phyloP scores from a whole-genome alignment of 352 stramenopile species.

The Pilasporangium apinafurcum region DNA sequence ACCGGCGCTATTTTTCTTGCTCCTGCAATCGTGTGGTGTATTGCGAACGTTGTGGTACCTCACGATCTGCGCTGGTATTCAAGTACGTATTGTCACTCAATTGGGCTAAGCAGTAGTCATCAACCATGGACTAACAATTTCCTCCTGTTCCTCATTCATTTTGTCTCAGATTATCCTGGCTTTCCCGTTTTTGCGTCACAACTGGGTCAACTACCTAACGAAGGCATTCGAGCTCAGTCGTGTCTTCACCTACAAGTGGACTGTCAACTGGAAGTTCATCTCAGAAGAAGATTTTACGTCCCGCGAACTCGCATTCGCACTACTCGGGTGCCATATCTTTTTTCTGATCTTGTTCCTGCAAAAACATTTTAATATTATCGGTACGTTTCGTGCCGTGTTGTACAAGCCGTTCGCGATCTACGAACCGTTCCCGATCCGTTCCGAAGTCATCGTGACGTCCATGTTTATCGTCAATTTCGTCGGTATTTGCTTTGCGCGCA shows the following conservation, averaged over 20 bases:
- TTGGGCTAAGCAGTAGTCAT: too few relatives aligned
- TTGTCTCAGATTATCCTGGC: slow-evolving; percentile 73
- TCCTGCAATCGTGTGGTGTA: slow-evolving; percentile 89
- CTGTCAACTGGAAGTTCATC: slow-evolving; percentile 97
- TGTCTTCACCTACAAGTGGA: slow-evolving; percentile 99
- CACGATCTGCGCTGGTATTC: slow-evolving; percentile 88
- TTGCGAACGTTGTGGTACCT: slow-evolving; percentile 81
- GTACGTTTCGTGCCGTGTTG: slow-evolving; percentile 64
- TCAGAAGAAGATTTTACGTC: slow-evolving; percentile 73
- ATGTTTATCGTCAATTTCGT: slow-evolving; percentile 95
- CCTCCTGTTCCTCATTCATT: not conserved
- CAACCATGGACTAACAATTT: not conserved
- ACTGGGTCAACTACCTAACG: slow-evolving; percentile 93
- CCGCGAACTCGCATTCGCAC: slow-evolving; percentile 46
- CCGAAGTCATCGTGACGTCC: slow-evolving; percentile 79
- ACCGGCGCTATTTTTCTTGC: slow-evolving; percentile 93
- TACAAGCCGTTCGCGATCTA: slow-evolving; percentile 66
- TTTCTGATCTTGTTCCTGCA: slow-evolving; percentile 75
- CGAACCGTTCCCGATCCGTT: slow-evolving; percentile 76
- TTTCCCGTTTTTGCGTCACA: slow-evolving; percentile 92
- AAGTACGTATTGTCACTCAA: too few relatives aligned
- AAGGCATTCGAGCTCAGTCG: slow-evolving; percentile 97
- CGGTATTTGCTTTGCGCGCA: slow-evolving; percentile 94
- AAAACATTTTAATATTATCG: slow-evolving; percentile 79
- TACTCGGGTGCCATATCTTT: slow-evolving; percentile 54